Evolutionary conservation across 2,329 filamentous ascomycete species (phyloP).

Genomic region (Karstenula rhodostoma): DNA sequence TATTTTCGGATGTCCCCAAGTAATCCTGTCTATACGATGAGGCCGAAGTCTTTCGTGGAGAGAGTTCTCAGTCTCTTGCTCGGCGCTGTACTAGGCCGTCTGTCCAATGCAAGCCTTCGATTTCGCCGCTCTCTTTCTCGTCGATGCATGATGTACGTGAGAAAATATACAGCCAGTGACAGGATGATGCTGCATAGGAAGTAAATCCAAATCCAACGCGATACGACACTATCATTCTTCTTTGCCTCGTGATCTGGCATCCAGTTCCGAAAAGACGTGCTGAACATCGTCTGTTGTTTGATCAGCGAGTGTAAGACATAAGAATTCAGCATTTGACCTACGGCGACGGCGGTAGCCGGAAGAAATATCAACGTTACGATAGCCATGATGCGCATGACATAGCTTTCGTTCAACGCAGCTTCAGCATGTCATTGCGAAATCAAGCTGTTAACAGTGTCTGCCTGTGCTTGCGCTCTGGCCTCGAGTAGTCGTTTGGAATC

Average conservation of each 20-base stretch:
- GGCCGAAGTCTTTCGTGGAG: neutral
- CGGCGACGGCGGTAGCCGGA: conserved; percentile 4
- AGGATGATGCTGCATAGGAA: neutral
- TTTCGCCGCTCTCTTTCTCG: conserved; percentile 1
- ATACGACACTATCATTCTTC: neutral
- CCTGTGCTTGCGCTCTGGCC: conserved; percentile 2
- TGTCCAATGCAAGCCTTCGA: neutral
- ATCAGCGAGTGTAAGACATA: neutral
- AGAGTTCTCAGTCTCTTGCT: neutral
- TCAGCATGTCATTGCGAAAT: conserved; percentile 8
- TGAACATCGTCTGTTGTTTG: neutral
- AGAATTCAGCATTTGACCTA: neutral
- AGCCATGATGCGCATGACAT: conserved; percentile 4
- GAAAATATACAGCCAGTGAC: neutral
- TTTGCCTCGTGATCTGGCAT: neutral
- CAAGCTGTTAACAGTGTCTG: conserved; percentile 2
- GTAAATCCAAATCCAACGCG: conserved; percentile 3
- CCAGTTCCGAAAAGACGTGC: conserved; percentile 1
- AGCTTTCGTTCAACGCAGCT: neutral
- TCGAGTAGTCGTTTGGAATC: conserved; percentile 3
- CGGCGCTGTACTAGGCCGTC: neutral
- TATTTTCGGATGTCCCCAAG: neutral
- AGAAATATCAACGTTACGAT: conserved; percentile 2
- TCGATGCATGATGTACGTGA: conserved; percentile 4
- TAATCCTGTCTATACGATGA: neutral